phyloP scores from a whole-genome alignment of 2,329 filamentous ascomycete genomes.

The Cercospora berteroae region DNA sequence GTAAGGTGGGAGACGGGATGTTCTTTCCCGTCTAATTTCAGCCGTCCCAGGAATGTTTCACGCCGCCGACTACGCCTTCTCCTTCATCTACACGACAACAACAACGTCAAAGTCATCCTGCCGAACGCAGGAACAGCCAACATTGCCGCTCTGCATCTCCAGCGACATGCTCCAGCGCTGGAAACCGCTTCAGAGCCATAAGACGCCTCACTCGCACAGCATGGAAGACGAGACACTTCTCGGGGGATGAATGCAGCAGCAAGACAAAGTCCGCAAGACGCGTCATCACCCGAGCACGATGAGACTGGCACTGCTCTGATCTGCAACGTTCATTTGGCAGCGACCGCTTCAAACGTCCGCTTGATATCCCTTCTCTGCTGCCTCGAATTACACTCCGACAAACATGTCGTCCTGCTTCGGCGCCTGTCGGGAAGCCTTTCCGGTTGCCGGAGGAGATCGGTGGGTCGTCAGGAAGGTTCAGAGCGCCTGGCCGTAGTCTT shows the following conservation, averaged over 20 bases:
- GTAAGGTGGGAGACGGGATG: no score
- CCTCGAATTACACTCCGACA: neutral
- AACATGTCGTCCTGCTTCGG: neutral
- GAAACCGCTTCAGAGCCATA: neutral
- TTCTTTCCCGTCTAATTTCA: no score
- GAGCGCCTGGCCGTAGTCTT: neutral
- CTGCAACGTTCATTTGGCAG: neutral
- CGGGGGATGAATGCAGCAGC: neutral
- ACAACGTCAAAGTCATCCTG: neutral
- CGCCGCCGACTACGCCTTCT: neutral
- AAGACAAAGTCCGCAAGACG: neutral
- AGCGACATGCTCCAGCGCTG: neutral
- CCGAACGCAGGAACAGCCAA: neutral
- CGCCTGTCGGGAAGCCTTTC: neutral
- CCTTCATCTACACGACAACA: neutral
- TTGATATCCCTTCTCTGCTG: neutral
- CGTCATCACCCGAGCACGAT: neutral
- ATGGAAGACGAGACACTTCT: neutral
- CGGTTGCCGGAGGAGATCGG: conserved; percentile 2
- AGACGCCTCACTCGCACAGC: neutral
- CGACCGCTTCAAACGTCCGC: neutral
- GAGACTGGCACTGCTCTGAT: neutral
- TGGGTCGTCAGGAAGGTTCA: neutral
- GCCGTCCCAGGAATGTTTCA: neutral
- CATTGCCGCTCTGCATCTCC: neutral